Conservation (phyloP, 2,329 filamentous ascomycete genomes). For the Aspergillus puulaauensis region DNA sequence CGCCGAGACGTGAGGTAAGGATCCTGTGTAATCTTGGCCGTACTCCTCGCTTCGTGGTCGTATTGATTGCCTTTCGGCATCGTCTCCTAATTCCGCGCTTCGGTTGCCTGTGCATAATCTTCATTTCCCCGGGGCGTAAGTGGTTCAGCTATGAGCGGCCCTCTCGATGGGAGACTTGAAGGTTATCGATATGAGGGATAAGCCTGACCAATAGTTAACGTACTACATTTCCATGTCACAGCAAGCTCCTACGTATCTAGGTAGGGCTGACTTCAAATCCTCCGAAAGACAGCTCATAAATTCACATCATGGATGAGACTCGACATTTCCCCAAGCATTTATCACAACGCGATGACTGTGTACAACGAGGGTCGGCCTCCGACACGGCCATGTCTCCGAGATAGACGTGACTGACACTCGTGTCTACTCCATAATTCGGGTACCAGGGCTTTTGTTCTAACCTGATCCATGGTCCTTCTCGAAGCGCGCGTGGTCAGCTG, state of each 20-base stretch:
- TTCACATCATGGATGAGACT: neutral
- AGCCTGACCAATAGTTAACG: neutral
- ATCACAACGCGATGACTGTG: neutral
- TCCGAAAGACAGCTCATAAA: conserved; percentile 2
- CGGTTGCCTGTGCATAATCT: neutral
- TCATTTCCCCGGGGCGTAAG: neutral
- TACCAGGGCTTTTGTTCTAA: neutral
- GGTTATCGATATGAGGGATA: neutral
- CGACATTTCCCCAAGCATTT: neutral
- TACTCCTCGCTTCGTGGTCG: neutral
- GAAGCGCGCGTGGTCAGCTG: neutral
- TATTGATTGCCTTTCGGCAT: neutral
- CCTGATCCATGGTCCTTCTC: neutral
- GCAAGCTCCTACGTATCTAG: neutral
- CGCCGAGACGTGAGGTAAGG: neutral
- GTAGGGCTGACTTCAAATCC: conserved; percentile 1
- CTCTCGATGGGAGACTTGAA: neutral
- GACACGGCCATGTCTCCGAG: neutral
- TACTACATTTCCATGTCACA: neutral
- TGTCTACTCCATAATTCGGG: neutral
- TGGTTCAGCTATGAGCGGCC: neutral
- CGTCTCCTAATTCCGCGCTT: neutral
- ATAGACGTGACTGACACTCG: neutral
- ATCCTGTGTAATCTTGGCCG: conserved; percentile 3
- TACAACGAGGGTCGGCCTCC: neutral